A percentile compares a stretch with the other conserved stretches of the same genome.
phyloP scores from a whole-genome alignment of 176 grass and related monocot genomes.

The Paspalum vaginatum region DNA sequence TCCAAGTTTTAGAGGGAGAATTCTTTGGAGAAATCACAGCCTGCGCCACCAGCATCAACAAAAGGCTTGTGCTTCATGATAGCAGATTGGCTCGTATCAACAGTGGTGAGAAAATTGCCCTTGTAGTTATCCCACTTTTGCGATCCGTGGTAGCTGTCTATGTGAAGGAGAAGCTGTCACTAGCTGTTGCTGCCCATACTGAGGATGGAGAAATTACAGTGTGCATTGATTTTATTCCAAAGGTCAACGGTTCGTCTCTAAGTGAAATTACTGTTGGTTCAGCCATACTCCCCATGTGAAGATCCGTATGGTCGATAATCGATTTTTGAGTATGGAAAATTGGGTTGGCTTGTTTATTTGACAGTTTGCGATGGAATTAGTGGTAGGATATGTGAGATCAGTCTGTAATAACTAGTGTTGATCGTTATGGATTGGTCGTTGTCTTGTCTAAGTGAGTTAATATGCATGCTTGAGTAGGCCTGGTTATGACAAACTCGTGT shows the following conservation, averaged over 20 bases:
- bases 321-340: background rate
- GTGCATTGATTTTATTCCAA: background rate
- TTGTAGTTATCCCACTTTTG: background rate
- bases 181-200: background rate
- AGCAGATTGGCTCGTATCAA: background rate
- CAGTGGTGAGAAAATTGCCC: background rate
- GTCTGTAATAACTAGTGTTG: too few relatives aligned
- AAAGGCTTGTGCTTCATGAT: conserved; percentile 4
- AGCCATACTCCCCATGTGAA: background rate
- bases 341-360: too few relatives aligned
- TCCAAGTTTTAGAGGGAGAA: background rate
- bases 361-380: too few relatives aligned
- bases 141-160: background rate
- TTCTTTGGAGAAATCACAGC: background rate
- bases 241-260: background rate
- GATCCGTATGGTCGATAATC: background rate
- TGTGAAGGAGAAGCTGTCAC: background rate
- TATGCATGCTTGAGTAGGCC: too few relatives aligned
- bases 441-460: too few relatives aligned
- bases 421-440: too few relatives aligned
- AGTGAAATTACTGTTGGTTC: background rate
- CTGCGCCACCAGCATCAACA: background rate
- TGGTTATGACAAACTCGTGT: too few relatives aligned
- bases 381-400: too few relatives aligned
- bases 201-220: background rate